Conservation (phyloP, 306 rosid genomes). For the Datisca glomerata region DNA sequence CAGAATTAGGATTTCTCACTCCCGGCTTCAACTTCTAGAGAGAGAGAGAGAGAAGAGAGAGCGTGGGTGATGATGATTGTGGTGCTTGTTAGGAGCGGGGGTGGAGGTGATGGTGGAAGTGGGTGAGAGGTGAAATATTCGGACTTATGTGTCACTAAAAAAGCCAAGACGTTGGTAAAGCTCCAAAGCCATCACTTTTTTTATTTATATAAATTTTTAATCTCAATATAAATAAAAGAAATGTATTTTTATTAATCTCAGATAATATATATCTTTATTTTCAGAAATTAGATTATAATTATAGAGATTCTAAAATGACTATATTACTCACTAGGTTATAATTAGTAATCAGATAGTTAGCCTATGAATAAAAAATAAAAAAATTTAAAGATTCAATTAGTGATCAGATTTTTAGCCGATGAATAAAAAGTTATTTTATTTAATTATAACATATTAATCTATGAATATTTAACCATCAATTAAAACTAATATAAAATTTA, state of each 20-base stretch:
- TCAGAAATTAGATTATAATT: too few relatives aligned
- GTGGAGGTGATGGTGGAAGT: slow-evolving; percentile 20
- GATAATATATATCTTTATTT: neutral
- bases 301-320: too few relatives aligned
- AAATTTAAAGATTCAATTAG: too few relatives aligned
- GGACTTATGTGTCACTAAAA: slow-evolving; percentile 35
- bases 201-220: neutral
- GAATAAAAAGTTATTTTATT: too few relatives aligned
- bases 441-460: neutral
- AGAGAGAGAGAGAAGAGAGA: slow-evolving; percentile 1
- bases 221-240: neutral
- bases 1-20: slow-evolving; percentile 5
- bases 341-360: too few relatives aligned
- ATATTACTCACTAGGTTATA: too few relatives aligned
- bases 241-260: too few relatives aligned
- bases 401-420: too few relatives aligned
- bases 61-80: neutral
- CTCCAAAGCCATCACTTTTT: slow-evolving; percentile 21
- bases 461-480: too few relatives aligned
- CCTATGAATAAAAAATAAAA: too few relatives aligned
- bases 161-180: slow-evolving; percentile 35
- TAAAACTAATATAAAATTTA: too few relatives aligned
- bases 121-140: slow-evolving; percentile 38
- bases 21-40: neutral
- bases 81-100: slow-evolving; percentile 5